Evolutionary conservation across 352 stramenopile genomes (phyloP).

Genomic region (Phytophthora palmivora): DNA sequence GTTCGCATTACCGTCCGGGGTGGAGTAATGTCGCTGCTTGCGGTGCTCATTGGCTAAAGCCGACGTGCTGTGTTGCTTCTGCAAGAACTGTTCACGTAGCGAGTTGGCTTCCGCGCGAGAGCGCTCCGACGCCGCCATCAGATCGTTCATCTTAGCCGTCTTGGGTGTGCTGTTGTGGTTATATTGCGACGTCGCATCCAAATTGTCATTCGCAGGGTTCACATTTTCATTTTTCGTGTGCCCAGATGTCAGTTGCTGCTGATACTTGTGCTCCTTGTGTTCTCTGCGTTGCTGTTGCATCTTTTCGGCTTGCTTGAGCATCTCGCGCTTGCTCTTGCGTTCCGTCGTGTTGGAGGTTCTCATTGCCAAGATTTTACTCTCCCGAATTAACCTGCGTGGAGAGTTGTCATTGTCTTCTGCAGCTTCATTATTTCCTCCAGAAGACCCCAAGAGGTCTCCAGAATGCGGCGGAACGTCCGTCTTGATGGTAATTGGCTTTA

Average conservation of each 20-base stretch:
- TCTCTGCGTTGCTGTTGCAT: constrained; percentile 31
- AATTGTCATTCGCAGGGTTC: constrained; percentile 13
- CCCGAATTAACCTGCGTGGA: constrained; percentile 54
- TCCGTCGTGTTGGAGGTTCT: constrained; percentile 35
- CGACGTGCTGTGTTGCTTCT: constrained; percentile 30
- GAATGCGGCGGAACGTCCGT: constrained; percentile 29
- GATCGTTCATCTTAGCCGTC: constrained; percentile 31
- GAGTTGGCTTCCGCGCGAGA: constrained; percentile 24
- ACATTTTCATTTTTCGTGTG: constrained; percentile 5
- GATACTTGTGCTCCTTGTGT: constrained; percentile 23
- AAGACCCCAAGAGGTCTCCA: constrained; percentile 24
- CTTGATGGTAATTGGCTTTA: constrained; percentile 59
- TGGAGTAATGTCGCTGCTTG: constrained; percentile 31
- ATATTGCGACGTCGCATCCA: neutral
- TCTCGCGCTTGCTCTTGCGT: constrained; percentile 14
- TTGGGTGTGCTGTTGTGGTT: constrained; percentile 23
- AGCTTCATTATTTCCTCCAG: neutral
- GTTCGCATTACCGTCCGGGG: constrained; percentile 13
- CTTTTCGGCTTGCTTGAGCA: constrained; percentile 15
- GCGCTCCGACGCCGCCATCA: constrained; percentile 33
- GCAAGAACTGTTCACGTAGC: constrained; percentile 34
- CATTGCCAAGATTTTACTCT: constrained; percentile 80
- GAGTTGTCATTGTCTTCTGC: constrained; percentile 41
- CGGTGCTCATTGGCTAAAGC: constrained; percentile 9
- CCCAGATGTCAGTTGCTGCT: constrained; percentile 8